Conservation (phyloP, 2,329 filamentous ascomycete species). For the Karstenula rhodostoma region DNA sequence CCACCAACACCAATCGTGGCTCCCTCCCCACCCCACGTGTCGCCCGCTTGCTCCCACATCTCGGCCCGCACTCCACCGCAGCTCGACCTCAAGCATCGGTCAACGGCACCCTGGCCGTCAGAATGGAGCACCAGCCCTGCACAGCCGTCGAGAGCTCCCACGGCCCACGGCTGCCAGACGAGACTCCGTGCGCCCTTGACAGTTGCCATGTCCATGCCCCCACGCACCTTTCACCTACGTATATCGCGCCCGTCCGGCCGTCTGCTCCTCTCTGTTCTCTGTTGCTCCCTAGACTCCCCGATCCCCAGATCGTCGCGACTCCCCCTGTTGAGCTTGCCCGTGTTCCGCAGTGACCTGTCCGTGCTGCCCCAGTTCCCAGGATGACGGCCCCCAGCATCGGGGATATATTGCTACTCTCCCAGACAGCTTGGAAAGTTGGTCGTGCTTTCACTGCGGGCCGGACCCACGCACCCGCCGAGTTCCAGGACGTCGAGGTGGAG, state of each 20-base stretch:
- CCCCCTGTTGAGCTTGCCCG: constrained; percentile 10
- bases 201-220: constrained; percentile 27
- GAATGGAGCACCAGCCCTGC: constrained; percentile 18
- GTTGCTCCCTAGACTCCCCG: constrained; percentile 1
- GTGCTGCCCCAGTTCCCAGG: constrained; percentile 22
- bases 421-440: constrained; percentile 56
- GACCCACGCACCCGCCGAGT: constrained; percentile 51
- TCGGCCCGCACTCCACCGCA: constrained; percentile 19
- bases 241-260: constrained; percentile 21
- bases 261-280: constrained; percentile 6
- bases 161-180: constrained; percentile 19
- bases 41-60: constrained; percentile 13
- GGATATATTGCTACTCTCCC: constrained; percentile 57
- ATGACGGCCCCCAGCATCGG: constrained; percentile 50
- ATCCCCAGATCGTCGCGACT: background rate
- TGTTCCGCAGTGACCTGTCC: constrained; percentile 6
- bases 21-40: constrained; percentile 34
- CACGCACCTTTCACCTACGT: constrained; percentile 25
- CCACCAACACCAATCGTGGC: constrained; percentile 31
- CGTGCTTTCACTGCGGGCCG: constrained; percentile 54
- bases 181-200: constrained; percentile 30
- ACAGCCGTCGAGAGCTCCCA: background rate
- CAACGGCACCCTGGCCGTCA: constrained; percentile 20
- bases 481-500: constrained; percentile 50
- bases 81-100: constrained; percentile 23